Conservation (phyloP, 495 filamentous ascomycete genomes). For the Lasiosphaeria hispida region DNA sequence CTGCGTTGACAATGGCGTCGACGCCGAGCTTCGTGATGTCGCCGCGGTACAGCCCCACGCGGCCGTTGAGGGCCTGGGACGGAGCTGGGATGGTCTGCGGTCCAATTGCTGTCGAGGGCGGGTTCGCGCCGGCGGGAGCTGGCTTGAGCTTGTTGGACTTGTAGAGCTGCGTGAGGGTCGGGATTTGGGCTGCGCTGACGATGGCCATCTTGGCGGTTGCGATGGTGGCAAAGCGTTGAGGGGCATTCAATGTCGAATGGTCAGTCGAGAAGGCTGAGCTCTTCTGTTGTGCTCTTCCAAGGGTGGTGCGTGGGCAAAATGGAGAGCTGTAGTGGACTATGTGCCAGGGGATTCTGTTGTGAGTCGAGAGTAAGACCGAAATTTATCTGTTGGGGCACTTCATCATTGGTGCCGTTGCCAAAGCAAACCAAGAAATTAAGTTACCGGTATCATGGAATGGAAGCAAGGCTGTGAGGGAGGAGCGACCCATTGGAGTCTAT, state of each 20-base stretch:
- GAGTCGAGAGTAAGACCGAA: too few species aligned
- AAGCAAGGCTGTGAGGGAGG: constrained; percentile 5
- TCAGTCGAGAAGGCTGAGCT: background rate
- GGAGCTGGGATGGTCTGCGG: constrained; percentile 31
- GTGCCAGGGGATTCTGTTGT: too few species aligned
- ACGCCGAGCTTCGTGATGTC: constrained; percentile 83
- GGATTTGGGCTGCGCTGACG: constrained; percentile 51
- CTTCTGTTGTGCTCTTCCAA: too few species aligned
- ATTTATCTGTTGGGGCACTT: too few species aligned
- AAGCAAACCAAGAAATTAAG: background rate
- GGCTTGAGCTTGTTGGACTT: constrained; percentile 38
- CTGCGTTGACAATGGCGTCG: constrained; percentile 90
- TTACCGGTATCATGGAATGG: background rate
- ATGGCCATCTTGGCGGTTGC: constrained; percentile 26
- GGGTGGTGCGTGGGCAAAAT: too few species aligned
- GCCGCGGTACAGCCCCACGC: constrained; percentile 64
- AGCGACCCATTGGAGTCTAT: background rate
- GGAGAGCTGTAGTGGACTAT: too few species aligned
- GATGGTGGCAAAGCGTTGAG: constrained; percentile 2
- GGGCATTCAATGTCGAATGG: background rate
- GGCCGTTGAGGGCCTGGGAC: constrained; percentile 63
- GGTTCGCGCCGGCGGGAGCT: constrained; percentile 16
- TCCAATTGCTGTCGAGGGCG: constrained; percentile 17
- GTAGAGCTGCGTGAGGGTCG: constrained; percentile 65
- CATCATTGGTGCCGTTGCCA: too few species aligned